Evolutionary conservation across 2,329 filamentous ascomycete species (phyloP), one percentile per base, ranked within the genome.

Genomic region (Aspergillus ochraceoroseus): DNA sequence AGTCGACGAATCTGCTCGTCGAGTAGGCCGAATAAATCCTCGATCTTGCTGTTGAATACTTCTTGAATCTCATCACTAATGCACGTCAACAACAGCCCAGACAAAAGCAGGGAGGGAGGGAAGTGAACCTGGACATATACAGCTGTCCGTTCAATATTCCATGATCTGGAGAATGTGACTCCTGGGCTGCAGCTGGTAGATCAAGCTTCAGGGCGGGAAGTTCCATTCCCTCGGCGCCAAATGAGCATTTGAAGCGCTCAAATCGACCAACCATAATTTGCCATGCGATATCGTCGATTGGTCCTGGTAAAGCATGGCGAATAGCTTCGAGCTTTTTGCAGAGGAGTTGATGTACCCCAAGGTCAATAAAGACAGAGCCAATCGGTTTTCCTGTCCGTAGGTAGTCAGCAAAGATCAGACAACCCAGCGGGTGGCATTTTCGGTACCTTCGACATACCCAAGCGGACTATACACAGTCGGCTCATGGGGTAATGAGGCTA

Each of bases 281-380:
- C 52, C 55, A 55, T 13, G 58, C 57, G 0, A 48, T 46, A 11
- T 56, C 53, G 11, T 34, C 40, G 1, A 51, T 46, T 9, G 48
- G 29, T 4, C 43, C 42, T 1, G 34, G 18, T 14, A 63, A 37
- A 20, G 49, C 34, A 9, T 54, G 22, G 0, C 37, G 40, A 17
- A 58, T 41, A 13, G 46, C 48, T 4, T 51, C 43, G 11, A 65
- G 39, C n/a, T 52, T 46, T 15, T 52, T 32, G 13, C 37, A 44
- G 17, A 63, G 36, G 1, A 58, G 39, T 8, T 54, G 43, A 27
- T 64, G 53, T 6, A 58, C 53, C 2, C 45, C 39, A 13, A 58
- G 51, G 29, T 64, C 62, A 15, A 64, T 61, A 20, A 63, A 60
- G 2, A 58, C 56, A 9, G 62, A 63, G 18, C 61, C 69, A 5